Evolutionary conservation across 768 basidiomycete genomes (phyloP).

Genomic region (Rhodotorula paludigena): DNA sequence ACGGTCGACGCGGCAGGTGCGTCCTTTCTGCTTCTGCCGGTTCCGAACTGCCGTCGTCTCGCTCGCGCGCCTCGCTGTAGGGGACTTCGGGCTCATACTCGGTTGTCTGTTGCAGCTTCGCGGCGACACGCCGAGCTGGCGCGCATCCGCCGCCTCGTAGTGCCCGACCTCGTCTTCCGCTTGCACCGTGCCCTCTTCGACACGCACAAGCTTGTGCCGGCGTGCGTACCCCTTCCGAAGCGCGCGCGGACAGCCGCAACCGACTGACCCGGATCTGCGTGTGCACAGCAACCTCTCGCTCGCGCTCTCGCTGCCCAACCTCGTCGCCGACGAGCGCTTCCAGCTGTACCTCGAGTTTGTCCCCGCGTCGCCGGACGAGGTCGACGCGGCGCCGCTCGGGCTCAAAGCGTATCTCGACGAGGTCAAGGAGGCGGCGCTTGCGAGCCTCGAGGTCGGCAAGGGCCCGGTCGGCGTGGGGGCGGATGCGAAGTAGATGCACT

Average conservation of each 20-base stretch:
- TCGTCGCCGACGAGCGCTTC: conserved; percentile 82
- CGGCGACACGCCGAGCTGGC: conserved; percentile 63
- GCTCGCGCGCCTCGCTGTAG: too few species aligned
- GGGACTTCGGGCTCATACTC: background rate
- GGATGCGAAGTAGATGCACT: too few species aligned
- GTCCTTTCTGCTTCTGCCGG: background rate
- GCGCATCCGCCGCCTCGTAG: conserved; percentile 78
- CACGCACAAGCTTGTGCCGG: conserved; percentile 63
- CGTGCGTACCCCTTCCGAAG: conserved; percentile 42
- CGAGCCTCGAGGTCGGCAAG: conserved; percentile 31
- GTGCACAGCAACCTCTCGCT: conserved; percentile 64
- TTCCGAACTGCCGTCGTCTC: too few species aligned
- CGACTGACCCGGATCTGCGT: background rate
- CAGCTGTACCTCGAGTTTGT: conserved; percentile 81
- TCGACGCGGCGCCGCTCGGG: conserved; percentile 51
- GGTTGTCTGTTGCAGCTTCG: conserved; percentile 48
- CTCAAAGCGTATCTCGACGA: conserved; percentile 69
- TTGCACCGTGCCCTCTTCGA: conserved; percentile 67
- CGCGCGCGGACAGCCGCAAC: background rate
- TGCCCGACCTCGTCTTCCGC: conserved; percentile 83
- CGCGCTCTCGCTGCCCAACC: conserved; percentile 69
- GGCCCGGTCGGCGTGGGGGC: conserved; percentile 8
- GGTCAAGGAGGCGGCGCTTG: conserved; percentile 67
- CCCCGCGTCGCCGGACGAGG: conserved; percentile 45
- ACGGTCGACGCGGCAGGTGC: conserved; percentile 20